phyloP scores from a whole-genome alignment of 768 basidiomycete genomes.

The Tylopilus vinaceipallidus region DNA sequence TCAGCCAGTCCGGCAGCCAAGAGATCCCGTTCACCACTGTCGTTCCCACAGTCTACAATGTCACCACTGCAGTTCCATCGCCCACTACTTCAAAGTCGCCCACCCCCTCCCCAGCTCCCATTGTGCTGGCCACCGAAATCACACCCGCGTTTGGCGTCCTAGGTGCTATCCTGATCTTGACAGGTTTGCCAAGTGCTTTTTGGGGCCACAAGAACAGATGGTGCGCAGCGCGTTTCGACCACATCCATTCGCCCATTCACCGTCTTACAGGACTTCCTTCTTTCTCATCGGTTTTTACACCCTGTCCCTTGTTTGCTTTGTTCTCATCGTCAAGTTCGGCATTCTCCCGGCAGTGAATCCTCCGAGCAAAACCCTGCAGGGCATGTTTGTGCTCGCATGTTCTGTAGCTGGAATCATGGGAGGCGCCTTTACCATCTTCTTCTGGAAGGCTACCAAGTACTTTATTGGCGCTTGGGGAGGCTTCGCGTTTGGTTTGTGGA shows the following conservation, averaged over 20 bases:
- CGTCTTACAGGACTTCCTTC: conserved; percentile 74
- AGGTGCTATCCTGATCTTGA: conserved; percentile 84
- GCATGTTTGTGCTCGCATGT: conserved; percentile 85
- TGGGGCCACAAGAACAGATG: conserved; percentile 96
- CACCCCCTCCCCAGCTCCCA: conserved; percentile 34
- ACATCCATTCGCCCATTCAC: conserved; percentile 5
- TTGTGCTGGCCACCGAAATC: conserved; percentile 57
- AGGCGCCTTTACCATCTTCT: conserved; percentile 86
- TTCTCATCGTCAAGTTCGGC: conserved; percentile 86
- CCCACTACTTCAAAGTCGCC: conserved; percentile 47
- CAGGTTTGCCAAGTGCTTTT: conserved; percentile 85
- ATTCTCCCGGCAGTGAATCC: conserved; percentile 82
- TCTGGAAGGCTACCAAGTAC: conserved; percentile 88
- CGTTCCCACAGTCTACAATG: conserved; percentile 61
- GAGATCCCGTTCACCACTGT: conserved; percentile 50
- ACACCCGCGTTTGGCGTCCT: conserved; percentile 90
- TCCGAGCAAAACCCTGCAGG: conserved; percentile 74
- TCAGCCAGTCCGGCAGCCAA: conserved; percentile 47
- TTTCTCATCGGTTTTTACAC: conserved; percentile 93
- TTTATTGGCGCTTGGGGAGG: conserved; percentile 63
- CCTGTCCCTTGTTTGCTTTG: conserved; percentile 78
- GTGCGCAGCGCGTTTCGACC: conserved; percentile 42
- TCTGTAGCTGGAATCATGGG: conserved; percentile 80
- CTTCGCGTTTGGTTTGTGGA: conserved; percentile 81
- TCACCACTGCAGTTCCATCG: conserved; percentile 53